Base-by-base conservation (phyloP, 2,329 filamentous ascomycete genomes). In the Paecilomyces dactylethromorphus region DNA sequence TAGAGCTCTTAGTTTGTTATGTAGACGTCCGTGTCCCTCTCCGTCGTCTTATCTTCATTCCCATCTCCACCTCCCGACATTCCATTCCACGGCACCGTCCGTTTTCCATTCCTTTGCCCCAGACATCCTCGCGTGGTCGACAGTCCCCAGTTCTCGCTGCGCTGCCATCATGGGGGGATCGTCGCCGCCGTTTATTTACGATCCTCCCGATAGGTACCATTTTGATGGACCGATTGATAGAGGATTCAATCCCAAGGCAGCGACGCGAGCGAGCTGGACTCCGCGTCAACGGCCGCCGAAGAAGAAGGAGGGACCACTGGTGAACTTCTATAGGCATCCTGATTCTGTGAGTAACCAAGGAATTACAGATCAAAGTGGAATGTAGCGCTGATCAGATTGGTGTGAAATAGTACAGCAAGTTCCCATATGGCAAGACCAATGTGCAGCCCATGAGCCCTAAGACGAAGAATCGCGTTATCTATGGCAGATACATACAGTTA, bases 241-340 rank as follows among this genome's bases (percentile, higher is more conserved):
- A 68, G 68, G 77, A n/a, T 96, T 95, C 75, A 92, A 97, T 68
- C 92, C 93, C 54, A 95, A 92, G 74, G 89, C 90, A 60, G 83
- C 92, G 54, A 92, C 91, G 22, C 84, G 91, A 70, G 89, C 90
- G 62, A 93, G 89, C 76, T 90, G 85, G 79, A 79, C 85, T 68
- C 83, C 85, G 12, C 84, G 84, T 57, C 71, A 74, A 49, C 79
- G 76, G 26, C 87, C 82, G 68, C 81, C 84, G 50, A 88, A 89
- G 80, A 88, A 89, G 80, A 83, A 81, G 52, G 81, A 89, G 56
- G 92, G 91, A 0, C 92, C 91, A 12, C 77, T 95, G 63, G 77
- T 97, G 62, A 84, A 88, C 60, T 89, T 96, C 80, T 94, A 95
- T 73, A 83, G 84, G 59, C 92, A 96, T 74, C 92, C 92, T 1